These are phyloP conservation scores for Hyphopichia khmerensis DNA, from an alignment of 1,139 yeast genomes.

Conservation along the genomic window DNA sequence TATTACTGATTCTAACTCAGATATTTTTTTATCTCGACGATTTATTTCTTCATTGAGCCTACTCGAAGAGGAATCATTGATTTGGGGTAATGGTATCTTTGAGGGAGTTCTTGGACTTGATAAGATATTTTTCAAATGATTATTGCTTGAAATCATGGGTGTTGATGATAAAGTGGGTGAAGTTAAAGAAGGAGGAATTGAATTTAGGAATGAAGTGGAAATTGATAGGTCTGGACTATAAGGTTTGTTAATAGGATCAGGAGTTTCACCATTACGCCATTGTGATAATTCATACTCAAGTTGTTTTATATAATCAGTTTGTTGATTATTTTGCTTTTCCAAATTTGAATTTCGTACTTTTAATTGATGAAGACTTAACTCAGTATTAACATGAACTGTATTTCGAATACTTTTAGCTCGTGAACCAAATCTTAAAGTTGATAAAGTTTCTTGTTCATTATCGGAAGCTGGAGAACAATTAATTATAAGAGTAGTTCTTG, in stretches of 20 bases:
- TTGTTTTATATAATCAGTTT: constrained; percentile 41
- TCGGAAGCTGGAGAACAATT: constrained; percentile 70
- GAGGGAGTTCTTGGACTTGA: constrained; percentile 11
- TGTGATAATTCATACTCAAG: constrained; percentile 48
- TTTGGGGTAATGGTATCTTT: constrained; percentile 3
- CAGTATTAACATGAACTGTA: constrained; percentile 67
- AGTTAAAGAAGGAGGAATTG: not conserved
- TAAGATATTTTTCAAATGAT: constrained; percentile 1
- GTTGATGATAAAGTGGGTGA: not conserved
- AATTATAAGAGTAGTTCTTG: constrained; percentile 74
- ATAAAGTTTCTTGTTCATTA: constrained; percentile 69
- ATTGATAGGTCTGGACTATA: not conserved
- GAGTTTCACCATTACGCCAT: not conserved
- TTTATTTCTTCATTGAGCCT: constrained; percentile 24
- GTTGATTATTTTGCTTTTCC: constrained; percentile 46
- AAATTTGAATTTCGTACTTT: constrained; percentile 49
- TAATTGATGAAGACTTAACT: constrained; percentile 58
- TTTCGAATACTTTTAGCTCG: constrained; percentile 75
- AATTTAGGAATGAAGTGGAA: not conserved
- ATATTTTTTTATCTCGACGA: constrained; percentile 36
- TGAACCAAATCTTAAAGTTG: constrained; percentile 78
- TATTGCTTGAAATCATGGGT: not conserved
- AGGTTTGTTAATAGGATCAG: not conserved
- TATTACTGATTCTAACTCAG: constrained; percentile 37
- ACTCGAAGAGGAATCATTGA: not conserved